Evolutionary conservation across 768 basidiomycete species (phyloP), one percentile per base, ranked within the genome.

Genomic region (Daedaleopsis sinensis): DNA sequence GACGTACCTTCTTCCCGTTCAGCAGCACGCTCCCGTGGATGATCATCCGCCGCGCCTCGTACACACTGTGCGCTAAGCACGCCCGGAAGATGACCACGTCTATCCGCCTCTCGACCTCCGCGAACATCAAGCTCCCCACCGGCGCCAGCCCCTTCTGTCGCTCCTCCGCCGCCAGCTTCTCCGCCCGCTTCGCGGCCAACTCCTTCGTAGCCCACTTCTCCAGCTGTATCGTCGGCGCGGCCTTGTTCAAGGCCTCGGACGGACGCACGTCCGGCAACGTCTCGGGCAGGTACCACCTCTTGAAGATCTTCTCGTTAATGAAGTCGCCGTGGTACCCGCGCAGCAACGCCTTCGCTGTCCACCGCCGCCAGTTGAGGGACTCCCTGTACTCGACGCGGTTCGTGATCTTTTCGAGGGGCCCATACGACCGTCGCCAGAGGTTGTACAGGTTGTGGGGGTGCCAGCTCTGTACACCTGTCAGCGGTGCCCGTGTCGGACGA

Each of bases 291-390:
- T 94, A 98, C 91, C 94, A 95, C 59, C 90, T 86, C 72, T 95
- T 95, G 84, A 98, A 98, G 39, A 89, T 88, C 69, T 89, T 90
- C 79, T 96, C 94, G 55, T 88, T 88, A 63, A 98, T 94, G 71
- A 84, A 90, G 81, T 97, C 96, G 23, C 96, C 95, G 71, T 98
- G 97, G 81, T 98, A 98, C 5, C 87, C 96, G 58, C 96, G 88
- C 36, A 94, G 83, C 60, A 94, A 85, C 5, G 88, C 82, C 76
- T 96, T 97, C 13, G 93, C 86, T 19, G 78, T 79, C 93, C 94
- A 98, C 43, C 95, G 90, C 68, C 96, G 91, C 74, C 96, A 92
- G 78, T 92, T 97, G 39, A 98, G 82, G 0, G 91, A 87, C 46
- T 79, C 74, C 37, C 76, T 68, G 23, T 86, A 71, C 55, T 77